phyloP scores from a whole-genome alignment of 2,329 filamentous ascomycete species.

The Hymenoscyphus occultus region DNA sequence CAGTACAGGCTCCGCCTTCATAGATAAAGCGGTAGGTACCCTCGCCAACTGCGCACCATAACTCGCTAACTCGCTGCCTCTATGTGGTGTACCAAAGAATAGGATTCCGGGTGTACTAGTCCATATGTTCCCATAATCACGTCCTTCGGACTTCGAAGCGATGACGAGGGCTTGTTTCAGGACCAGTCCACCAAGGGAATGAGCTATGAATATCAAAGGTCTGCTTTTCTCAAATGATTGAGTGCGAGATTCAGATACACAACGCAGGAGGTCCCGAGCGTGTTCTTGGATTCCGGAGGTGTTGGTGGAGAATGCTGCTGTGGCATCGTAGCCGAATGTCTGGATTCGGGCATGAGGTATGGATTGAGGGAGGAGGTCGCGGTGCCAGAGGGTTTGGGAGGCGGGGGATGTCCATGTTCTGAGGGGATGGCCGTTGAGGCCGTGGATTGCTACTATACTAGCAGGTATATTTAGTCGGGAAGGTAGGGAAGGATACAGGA shows the following conservation, averaged over 20 bases:
- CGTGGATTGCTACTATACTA: slow-evolving; percentile 33
- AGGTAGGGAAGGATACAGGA: no score
- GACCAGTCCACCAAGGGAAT: slow-evolving; percentile 22
- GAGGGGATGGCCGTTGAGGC: slow-evolving; percentile 31
- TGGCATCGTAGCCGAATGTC: slow-evolving; percentile 38
- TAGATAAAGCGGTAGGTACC: slow-evolving; percentile 9
- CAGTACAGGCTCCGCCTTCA: slow-evolving; percentile 15
- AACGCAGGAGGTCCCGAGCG: slow-evolving; percentile 20
- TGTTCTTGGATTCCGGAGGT: slow-evolving; percentile 20
- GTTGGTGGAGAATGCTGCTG: slow-evolving; percentile 19
- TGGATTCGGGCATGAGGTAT: slow-evolving; percentile 37
- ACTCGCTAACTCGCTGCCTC: slow-evolving; percentile 18
- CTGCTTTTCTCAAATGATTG: slow-evolving; percentile 10
- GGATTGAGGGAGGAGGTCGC: slow-evolving; percentile 34
- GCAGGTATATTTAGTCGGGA: no score
- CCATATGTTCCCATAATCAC: slow-evolving; percentile 15
- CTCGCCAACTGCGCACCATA: slow-evolving; percentile 17
- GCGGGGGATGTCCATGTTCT: slow-evolving; percentile 31
- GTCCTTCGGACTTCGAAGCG: slow-evolving; percentile 8
- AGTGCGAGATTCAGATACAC: slow-evolving; percentile 9
- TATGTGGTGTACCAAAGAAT: slow-evolving; percentile 27
- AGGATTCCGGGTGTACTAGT: slow-evolving; percentile 14
- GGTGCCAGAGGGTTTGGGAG: slow-evolving; percentile 29
- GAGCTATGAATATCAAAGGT: slow-evolving; percentile 23
- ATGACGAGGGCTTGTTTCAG: slow-evolving; percentile 24